Evolutionary conservation across 805 yeast genomes (phyloP), one percentile per base, ranked within the genome.

Genomic region (Teunomyces atbi): DNA sequence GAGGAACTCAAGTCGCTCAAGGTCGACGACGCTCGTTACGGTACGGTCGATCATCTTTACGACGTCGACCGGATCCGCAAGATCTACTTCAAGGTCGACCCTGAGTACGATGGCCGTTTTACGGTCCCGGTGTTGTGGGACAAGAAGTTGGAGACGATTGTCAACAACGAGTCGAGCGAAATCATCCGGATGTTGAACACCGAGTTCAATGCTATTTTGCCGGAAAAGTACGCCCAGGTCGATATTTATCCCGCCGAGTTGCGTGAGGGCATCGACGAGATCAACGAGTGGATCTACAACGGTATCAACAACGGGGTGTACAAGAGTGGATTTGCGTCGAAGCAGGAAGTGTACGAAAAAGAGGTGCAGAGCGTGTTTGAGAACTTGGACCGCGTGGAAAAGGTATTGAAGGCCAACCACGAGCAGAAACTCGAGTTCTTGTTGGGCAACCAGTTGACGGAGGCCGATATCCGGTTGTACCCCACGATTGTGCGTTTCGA

Each of bases 71-170:
- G 89, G 54, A 51, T 91, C 41, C 76, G 84, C 26, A 85, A 92
- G 55, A 58, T 91, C 19, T 92, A 92, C 64, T 82, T 69, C 67
- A 83, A 82, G 64, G 87, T 87, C 6, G 74, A 89, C 44, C 84
- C 91, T 1, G 78, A 84, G 26, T 91, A 89, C 66, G 69, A 65
- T 12, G 97, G 95, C 3, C 75, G 97, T 52, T 87, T 82, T 62
- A 91, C 97, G 1, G 98, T 92, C 29, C 98, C 98, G 1, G 87
- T 91, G 2, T 73, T 92, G 56, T 92, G 96, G 94, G 98, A 92
- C 66, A 85, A 78, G 59, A 83, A 91, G 68, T 77, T 79, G 27
- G 68, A 81, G 45, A 86, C 96, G 1, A 87, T 92, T 62, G 98
- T 92, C 47, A 89, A 81, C 71, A 92, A 92, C 65, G 98, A 92